A percentile compares a stretch with the other conserved stretches of the same genome.
Conservation (phyloP, 1,284 basidiomycete genomes). For the Cutaneotrichosporon sp. region DNA sequence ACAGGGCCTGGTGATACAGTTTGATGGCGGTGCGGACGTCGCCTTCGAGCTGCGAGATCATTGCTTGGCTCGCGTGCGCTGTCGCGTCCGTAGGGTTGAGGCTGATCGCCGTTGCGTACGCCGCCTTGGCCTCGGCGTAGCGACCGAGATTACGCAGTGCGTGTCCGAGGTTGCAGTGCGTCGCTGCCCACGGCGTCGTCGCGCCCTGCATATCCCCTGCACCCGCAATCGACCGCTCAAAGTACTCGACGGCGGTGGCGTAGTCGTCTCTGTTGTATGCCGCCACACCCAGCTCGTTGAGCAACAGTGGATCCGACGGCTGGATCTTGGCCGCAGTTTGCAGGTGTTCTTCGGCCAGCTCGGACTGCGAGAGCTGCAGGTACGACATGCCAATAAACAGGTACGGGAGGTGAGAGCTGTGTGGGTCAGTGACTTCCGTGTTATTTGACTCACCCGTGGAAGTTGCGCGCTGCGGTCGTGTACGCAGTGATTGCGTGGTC, state of each 20-base stretch:
- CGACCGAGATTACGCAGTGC: conserved; percentile 72
- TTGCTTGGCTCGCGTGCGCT: conserved; percentile 75
- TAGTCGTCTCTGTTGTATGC: conserved; percentile 76
- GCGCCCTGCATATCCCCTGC: conserved; percentile 78
- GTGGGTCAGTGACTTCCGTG: not conserved
- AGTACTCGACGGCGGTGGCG: conserved; percentile 63
- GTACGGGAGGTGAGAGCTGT: conserved; percentile 82
- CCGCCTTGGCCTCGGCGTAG: conserved; percentile 61
- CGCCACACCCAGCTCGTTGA: conserved; percentile 91
- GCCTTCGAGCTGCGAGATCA: conserved; percentile 69
- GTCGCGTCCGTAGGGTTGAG: conserved; percentile 71
- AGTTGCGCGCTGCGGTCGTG: conserved; percentile 89
- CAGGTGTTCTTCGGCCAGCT: conserved; percentile 80
- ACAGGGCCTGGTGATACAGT: conserved; percentile 83
- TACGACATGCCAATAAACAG: conserved; percentile 95
- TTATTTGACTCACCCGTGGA: conserved; percentile 68
- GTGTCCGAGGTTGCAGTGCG: conserved; percentile 86
- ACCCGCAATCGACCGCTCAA: conserved; percentile 64
- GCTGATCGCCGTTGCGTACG: conserved; percentile 70
- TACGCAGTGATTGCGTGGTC: conserved; percentile 98
- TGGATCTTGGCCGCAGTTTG: conserved; percentile 73
- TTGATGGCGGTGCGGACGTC: conserved; percentile 72
- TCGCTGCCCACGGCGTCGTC: conserved; percentile 74
- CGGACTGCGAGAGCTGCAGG: conserved; percentile 76
- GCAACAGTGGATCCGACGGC: conserved; percentile 75